phyloP scores from a whole-genome alignment of 129 eudicot genomes.

The Arctium lappa region DNA sequence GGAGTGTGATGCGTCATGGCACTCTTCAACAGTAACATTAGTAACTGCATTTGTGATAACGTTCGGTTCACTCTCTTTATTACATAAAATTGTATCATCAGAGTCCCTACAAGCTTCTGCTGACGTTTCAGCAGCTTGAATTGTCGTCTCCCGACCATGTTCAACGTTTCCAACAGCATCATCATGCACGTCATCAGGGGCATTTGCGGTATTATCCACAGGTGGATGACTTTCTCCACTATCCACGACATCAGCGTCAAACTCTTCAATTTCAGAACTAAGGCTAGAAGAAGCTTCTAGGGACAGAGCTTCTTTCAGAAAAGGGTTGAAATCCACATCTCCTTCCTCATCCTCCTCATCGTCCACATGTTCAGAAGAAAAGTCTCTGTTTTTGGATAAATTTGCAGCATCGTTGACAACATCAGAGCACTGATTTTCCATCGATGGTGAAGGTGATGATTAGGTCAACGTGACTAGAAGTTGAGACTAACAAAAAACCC shows the following conservation, averaged over 20 bases:
- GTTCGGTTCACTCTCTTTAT: conserved; percentile 35
- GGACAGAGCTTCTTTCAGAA: conserved; percentile 58
- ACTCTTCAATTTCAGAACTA: conserved; percentile 82
- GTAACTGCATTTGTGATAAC: conserved; percentile 27
- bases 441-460: conserved; percentile 21
- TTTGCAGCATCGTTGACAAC: conserved; percentile 29
- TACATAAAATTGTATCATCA: conserved; percentile 21
- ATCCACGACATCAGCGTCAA: conserved; percentile 63
- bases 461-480: conserved; percentile 16
- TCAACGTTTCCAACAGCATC: conserved; percentile 29
- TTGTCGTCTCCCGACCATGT: conserved; percentile 31
- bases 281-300: conserved; percentile 82
- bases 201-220: conserved; percentile 24
- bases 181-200: conserved; percentile 24
- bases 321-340: conserved; percentile 91
- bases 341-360: conserved; percentile 92
- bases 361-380: conserved; percentile 24
- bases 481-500: not conserved
- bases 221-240: conserved; percentile 35
- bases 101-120: not conserved
- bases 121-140: conserved; percentile 15
- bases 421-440: conserved; percentile 29
- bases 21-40: conserved; percentile 26
- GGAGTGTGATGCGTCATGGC: conserved; percentile 21
- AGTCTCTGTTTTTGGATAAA: conserved; percentile 22